Base-by-base conservation (phyloP, 2,329 filamentous ascomycete genomes). In the Pseudogymnoascus destructans region DNA sequence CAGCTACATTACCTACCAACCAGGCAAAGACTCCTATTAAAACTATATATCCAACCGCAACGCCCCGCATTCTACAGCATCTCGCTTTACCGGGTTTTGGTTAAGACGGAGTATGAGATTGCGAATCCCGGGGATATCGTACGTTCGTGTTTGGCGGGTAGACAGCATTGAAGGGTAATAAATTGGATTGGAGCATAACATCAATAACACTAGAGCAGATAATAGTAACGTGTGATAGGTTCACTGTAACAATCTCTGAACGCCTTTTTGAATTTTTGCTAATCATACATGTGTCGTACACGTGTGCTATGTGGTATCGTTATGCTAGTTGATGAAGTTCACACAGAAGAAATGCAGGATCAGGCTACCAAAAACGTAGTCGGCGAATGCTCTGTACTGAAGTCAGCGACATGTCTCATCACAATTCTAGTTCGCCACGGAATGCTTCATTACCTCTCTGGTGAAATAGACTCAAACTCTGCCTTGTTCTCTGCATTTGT, bases 271-370 rank as follows among this genome's bases (percentile, higher is more conserved):
- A 38, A 32, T 17, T 38, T 56, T 25, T 33, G 54, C 54, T 56
- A 56, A 38, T 56, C 33, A 25, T 56, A 56, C 54, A 56, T 38
- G 32, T 56, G 30, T 36, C 54, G 17, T 55, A 57, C 58, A 42
- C 54, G 23, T 38, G 59, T 58, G 27, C 32, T 59, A 25, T 38
- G 55, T 61, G 55, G 19, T 52, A 33, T 54, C 58, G 36, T 30
- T 60, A 63, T 61, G 61, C 57, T 79, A 98, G 80, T 98, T 98
- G 77, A 98, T 97, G 73, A 98, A 98, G 80, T 98, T 98, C 71
- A 97, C 84, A 74, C 91, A 96, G 79, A 98, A 98, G 76, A 97
- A 95, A 77, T 98, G 93, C 72, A 97, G 75, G 70, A 97, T 89
- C 71, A 98, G 72, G 72, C 91, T 96, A 71, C 92, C 93, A 66